Conservation (phyloP, 1,139 yeast species). For the Taphrina wiesneri region DNA sequence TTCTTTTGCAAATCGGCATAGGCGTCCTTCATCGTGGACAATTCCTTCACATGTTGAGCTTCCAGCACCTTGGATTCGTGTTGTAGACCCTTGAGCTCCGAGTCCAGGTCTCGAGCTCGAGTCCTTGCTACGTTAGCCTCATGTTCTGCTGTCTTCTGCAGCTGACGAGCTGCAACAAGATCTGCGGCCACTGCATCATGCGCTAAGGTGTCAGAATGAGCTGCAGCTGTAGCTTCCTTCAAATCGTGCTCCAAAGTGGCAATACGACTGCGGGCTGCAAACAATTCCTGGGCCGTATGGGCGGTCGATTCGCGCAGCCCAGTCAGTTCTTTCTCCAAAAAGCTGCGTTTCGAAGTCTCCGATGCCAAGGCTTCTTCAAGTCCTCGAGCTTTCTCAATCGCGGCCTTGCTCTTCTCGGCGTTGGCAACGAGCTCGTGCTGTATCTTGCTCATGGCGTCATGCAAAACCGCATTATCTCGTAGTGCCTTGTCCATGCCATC, state of each 20-base stretch:
- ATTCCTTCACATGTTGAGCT: conserved; percentile 33
- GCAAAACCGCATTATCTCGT: conserved; percentile 7
- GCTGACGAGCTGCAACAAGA: conserved; percentile 34
- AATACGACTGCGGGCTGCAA: not conserved
- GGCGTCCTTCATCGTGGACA: not conserved
- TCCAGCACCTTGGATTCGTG: conserved; percentile 39
- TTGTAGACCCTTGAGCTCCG: conserved; percentile 42
- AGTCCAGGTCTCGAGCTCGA: conserved; percentile 39
- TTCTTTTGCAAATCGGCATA: not conserved
- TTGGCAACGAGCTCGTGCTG: conserved; percentile 42
- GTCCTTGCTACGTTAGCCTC: conserved; percentile 1
- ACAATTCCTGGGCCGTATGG: conserved; percentile 12
- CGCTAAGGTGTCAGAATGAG: not conserved
- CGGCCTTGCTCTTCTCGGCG: conserved; percentile 43
- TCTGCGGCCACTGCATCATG: not conserved
- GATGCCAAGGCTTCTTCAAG: conserved; percentile 42
- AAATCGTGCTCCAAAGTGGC: not conserved
- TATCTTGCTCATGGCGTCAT: conserved; percentile 40
- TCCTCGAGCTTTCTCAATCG: conserved; percentile 33
- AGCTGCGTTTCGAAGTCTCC: conserved; percentile 26
- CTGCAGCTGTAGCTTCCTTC: conserved; percentile 33
- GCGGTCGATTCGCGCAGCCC: conserved; percentile 11
- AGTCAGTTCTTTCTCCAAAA: conserved; percentile 23
- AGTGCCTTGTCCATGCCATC: conserved; percentile 24
- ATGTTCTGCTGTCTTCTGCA: conserved; percentile 23